Percentiles rank a stretch among this genome's conserved stretches.
phyloP scores from a whole-genome alignment of 768 basidiomycete genomes.

The Gelatoporia subvermispora region DNA sequence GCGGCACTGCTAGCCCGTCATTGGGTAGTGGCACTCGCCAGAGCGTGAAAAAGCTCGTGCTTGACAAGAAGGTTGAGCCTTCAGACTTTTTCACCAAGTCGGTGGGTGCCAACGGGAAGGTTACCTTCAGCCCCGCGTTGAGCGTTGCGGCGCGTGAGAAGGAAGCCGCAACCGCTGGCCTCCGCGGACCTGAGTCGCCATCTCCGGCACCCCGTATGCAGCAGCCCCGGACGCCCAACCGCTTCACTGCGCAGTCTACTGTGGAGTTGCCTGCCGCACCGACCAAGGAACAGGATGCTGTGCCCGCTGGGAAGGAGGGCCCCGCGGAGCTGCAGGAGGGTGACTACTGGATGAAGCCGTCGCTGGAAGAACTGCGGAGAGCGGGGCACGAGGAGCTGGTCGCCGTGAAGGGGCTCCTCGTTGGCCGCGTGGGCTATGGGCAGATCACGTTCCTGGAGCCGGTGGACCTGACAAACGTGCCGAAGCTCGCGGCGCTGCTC shows the following conservation, averaged over 20 bases:
- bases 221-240: slow-evolving; percentile 32
- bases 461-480: slow-evolving; percentile 80
- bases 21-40: slow-evolving; percentile 66
- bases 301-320: slow-evolving; percentile 23
- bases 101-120: slow-evolving; percentile 32
- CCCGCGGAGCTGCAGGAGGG: slow-evolving; percentile 63
- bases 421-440: slow-evolving; percentile 90
- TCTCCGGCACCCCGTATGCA: slow-evolving; percentile 12
- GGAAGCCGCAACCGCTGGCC: slow-evolving; percentile 40
- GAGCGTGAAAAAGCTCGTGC: slow-evolving; percentile 89
- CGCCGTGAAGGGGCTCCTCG: slow-evolving; percentile 69
- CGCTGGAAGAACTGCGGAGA: slow-evolving; percentile 64
- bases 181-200: slow-evolving; percentile 10
- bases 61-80: slow-evolving; percentile 81
- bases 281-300: slow-evolving; percentile 29
- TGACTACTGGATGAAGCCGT: slow-evolving; percentile 89
- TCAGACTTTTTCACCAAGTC: slow-evolving; percentile 53
- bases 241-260: slow-evolving; percentile 34
- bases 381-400: slow-evolving; percentile 70
- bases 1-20: slow-evolving; percentile 54
- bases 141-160: slow-evolving; percentile 73
- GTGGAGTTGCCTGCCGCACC: slow-evolving; percentile 14
- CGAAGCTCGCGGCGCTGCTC: slow-evolving; percentile 73
- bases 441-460: slow-evolving; percentile 77
- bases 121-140: slow-evolving; percentile 71